Evolutionary conservation across 1,284 basidiomycete species (phyloP).

Genomic region (Trametes polyzona): DNA sequence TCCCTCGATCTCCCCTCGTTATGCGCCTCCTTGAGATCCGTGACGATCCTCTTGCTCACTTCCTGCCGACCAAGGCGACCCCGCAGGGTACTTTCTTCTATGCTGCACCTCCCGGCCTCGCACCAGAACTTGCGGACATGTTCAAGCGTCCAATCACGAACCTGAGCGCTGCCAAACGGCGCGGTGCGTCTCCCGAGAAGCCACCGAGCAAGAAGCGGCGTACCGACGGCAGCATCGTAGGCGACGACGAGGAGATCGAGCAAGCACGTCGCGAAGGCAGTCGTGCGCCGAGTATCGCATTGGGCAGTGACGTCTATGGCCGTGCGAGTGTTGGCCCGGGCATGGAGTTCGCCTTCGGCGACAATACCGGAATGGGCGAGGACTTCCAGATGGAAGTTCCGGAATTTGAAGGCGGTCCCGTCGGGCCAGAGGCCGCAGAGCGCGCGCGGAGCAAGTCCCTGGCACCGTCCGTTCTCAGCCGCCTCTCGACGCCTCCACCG

Average conservation of each 20-base stretch:
- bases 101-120: slow-evolving; percentile 80
- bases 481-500: slow-evolving; percentile 67
- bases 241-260: slow-evolving; percentile 51
- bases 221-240: slow-evolving; percentile 49
- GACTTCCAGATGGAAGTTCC: slow-evolving; percentile 70
- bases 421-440: slow-evolving; percentile 39
- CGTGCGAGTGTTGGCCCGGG: slow-evolving; percentile 43
- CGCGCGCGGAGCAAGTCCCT: slow-evolving; percentile 46
- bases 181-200: slow-evolving; percentile 53
- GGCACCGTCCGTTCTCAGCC: slow-evolving; percentile 59
- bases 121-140: slow-evolving; percentile 78
- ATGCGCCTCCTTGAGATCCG: slow-evolving; percentile 85
- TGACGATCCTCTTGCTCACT: slow-evolving; percentile 83
- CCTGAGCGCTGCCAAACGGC: slow-evolving; percentile 53
- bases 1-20: slow-evolving; percentile 81
- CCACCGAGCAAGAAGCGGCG: slow-evolving; percentile 65
- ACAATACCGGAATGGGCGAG: slow-evolving; percentile 52
- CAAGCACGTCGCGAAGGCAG: slow-evolving; percentile 68
- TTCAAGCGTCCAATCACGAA: slow-evolving; percentile 79
- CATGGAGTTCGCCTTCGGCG: slow-evolving; percentile 44
- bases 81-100: slow-evolving; percentile 76
- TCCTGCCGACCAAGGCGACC: slow-evolving; percentile 79
- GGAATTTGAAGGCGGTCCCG: slow-evolving; percentile 32
- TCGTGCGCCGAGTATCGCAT: slow-evolving; percentile 55
- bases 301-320: slow-evolving; percentile 56